Evolutionary conservation across 148 eudicot genomes (phyloP).

Genomic region (Rhododendron simsii): DNA sequence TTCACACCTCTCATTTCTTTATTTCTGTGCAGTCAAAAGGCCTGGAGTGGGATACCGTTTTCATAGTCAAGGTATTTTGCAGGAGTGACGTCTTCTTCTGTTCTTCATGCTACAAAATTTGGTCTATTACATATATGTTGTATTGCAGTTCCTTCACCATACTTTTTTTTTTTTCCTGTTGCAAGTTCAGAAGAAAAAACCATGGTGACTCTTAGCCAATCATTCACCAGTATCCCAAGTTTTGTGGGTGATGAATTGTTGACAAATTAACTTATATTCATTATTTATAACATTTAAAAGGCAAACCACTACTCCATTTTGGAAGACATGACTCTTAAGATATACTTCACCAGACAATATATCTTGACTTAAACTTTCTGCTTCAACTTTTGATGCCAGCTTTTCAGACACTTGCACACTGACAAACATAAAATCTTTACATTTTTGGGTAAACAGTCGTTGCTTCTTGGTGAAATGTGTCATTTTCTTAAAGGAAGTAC

Average conservation of each 20-base stretch:
- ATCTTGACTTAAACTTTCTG: background rate
- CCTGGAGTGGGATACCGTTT: conserved; percentile 95
- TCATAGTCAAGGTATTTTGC: conserved; percentile 75
- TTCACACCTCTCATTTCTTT: conserved; percentile 5
- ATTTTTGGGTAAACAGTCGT: background rate
- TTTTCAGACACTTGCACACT: background rate
- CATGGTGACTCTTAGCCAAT: background rate
- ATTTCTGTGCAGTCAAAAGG: conserved; percentile 79
- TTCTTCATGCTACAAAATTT: background rate
- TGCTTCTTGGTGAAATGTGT: background rate
- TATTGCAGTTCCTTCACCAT: background rate
- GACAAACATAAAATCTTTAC: background rate
- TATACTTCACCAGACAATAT: background rate
- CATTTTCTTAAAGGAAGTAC: background rate
- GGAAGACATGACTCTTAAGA: background rate
- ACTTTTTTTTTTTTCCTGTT: background rate
- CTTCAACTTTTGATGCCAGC: background rate
- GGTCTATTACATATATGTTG: background rate
- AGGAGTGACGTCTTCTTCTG: background rate
- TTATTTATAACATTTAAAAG: background rate
- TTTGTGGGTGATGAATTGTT: background rate
- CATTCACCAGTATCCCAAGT: background rate
- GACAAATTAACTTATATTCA: background rate
- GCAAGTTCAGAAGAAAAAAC: background rate
- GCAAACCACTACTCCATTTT: background rate